Conservation (phyloP, 2,329 filamentous ascomycete species). For the Pseudogymnoascus sp. region DNA sequence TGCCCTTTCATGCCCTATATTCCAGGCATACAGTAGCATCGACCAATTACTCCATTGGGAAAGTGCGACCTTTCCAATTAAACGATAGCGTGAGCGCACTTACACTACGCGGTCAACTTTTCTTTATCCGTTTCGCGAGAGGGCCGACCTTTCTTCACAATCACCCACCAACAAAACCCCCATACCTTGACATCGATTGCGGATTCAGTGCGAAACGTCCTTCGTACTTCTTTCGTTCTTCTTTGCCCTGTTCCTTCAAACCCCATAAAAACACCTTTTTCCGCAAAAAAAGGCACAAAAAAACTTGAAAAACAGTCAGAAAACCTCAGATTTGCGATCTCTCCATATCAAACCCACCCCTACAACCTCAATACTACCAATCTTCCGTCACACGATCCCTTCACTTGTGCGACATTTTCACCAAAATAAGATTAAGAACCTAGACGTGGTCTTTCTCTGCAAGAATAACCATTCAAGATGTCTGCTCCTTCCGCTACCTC, state of each 20-base stretch:
- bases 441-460: conserved; percentile 14
- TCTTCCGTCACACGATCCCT: conserved; percentile 14
- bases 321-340: conserved; percentile 24
- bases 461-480: conserved; percentile 40
- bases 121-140: conserved; percentile 9
- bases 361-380: conserved; percentile 12
- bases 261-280: conserved; percentile 20
- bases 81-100: conserved; percentile 3
- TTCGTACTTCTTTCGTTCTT: conserved; percentile 30
- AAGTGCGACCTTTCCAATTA: conserved; percentile 8
- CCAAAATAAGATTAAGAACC: conserved; percentile 14
- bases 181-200: conserved; percentile 18
- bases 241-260: conserved; percentile 25
- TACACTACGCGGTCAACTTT: conserved; percentile 10
- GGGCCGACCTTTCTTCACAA: conserved; percentile 9
- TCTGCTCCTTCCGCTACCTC: conserved; percentile 47
- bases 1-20: background rate
- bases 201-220: conserved; percentile 25
- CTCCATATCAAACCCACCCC: conserved; percentile 18
- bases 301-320: conserved; percentile 29
- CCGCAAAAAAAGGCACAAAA: conserved; percentile 28
- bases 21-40: background rate
- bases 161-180: conserved; percentile 12
- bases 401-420: conserved; percentile 18
- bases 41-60: conserved; percentile 4